Base-by-base conservation (phyloP, 208 protist species). In the Angomonas deanei region DNA sequence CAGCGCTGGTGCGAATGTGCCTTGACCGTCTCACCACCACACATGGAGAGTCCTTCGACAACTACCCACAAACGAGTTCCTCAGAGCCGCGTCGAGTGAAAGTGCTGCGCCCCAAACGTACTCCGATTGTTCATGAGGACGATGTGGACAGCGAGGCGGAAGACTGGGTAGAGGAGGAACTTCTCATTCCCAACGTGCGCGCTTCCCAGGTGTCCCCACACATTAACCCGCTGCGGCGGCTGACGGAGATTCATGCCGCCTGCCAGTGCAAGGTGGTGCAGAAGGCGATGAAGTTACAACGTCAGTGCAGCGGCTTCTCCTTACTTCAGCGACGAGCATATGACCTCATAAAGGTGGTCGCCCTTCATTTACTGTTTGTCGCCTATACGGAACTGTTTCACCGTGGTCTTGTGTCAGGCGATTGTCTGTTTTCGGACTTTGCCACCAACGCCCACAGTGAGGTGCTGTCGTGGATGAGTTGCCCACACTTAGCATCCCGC, bases 241-340 rank as follows among this genome's bases (percentile, higher is more conserved):
- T 92, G n/a, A 64, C 79, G 24, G 76, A 89, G 58, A 92, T 82
- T 61, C 68, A 87, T 38, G 52, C 30, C 17, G 39, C 87, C 10
- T 62, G 75, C 23, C 57, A 67, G 23, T 90, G 80, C 61, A 50
- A 69, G 17, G 46, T 79, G 13, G 58, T 91, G 33, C 48, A 64
- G 1, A 67, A 80, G 13, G 84, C 78, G 4, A 52, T 77, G 30
- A 38, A 72, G 50, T 64, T 92, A 21, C 83, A 91, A 56, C 42
- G 49, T 8, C 75, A 87, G 66, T 84, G 71, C 57, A 70, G 64
- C 47, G 89, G 89, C n/a, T 58, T 93, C 46, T 87, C 82, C 0
- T 46, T 85, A 19, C 57, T 96, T 38, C 89, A 93, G 65, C 78
- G 80, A 32, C 78, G 74, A 21, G 80, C 84, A 15, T 96, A 96